Evolutionary conservation across 2,329 filamentous ascomycete genomes (phyloP), one percentile per base, ranked within the genome.

Genomic region (Neonectria hederae): DNA sequence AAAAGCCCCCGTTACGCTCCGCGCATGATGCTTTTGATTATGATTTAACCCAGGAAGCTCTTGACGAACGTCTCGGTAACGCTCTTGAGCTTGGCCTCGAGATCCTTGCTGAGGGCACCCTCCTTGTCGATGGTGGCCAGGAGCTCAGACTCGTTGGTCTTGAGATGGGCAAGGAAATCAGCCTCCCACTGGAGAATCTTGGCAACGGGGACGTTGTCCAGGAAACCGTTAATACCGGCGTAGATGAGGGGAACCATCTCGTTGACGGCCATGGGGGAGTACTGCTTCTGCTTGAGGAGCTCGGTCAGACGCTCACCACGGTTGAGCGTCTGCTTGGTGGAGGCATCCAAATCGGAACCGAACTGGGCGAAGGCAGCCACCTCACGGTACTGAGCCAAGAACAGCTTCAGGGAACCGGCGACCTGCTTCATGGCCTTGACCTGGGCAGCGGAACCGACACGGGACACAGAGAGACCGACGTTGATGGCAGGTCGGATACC

Each of bases 391-490:
- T 99, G 96, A 78, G 96, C 96, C 92, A 99, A 93, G 94, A 98
- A 99, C 77, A 99, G 94, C 91, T 99, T 99, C 81, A 99, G 89
- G 76, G 95, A 98, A 90, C 96, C 96, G 79, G 96, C 96, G 77
- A 99, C 96, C 89, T 99, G 96, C 91, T 99, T 99, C 96, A 99
- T 99, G 86, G 96, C 94, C 93, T 98, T 99, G 83, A 98, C 90
- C 90, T 99, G 96, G 81, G 96, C 96, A 82, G 96, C 93, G 80
- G 96, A 99, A 83, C 96, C 96, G 91, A 99, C 96, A 93, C 96
- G 96, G 76, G 96, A 99, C 77, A 99, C 96, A 78, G 96, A 99
- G 77, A 99, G 93, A 96, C 96, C 96, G 92, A 99, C 96, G 90
- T 99, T 99, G 84, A 99, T 99, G 86, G 96, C 96, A 78, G 96